A percentile compares a stretch with the other conserved stretches of the same genome.
Evolutionary conservation across 2,329 filamentous ascomycete genomes (phyloP).

Genomic region (Colletotrichum orchidophilum): DNA sequence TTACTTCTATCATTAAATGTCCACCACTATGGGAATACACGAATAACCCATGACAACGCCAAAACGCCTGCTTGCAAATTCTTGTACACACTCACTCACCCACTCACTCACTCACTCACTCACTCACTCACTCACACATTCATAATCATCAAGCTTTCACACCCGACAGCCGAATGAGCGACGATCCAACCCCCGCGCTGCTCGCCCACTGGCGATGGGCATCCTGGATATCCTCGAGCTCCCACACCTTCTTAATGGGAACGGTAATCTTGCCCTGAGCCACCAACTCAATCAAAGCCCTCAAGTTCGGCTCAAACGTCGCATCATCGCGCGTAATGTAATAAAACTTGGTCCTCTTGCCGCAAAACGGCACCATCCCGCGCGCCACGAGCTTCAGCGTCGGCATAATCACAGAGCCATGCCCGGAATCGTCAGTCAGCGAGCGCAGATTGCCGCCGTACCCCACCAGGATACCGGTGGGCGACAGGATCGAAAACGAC

Average conservation of each 20-base stretch:
- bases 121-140: background rate
- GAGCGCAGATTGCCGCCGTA: constrained; percentile 48
- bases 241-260: constrained; percentile 51
- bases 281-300: constrained; percentile 43
- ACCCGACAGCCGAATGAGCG: constrained; percentile 42
- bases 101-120: background rate
- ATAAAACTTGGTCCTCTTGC: constrained; percentile 47
- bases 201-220: constrained; percentile 49
- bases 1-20: background rate
- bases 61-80: background rate
- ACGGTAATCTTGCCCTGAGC: constrained; percentile 44
- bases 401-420: constrained; percentile 43
- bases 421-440: constrained; percentile 42
- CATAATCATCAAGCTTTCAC: background rate
- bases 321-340: constrained; percentile 46
- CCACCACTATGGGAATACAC: background rate
- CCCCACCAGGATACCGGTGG: constrained; percentile 50
- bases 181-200: constrained; percentile 46
- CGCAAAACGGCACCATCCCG: constrained; percentile 27
- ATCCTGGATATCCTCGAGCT: constrained; percentile 49
- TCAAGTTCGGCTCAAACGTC: constrained; percentile 44
- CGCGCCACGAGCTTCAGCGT: constrained; percentile 46
- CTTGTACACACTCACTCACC: background rate
- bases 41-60: background rate
- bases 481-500: constrained; percentile 53